These are phyloP conservation scores for Ceratobasidium papillatum DNA, from an alignment of 1,284 basidiomycete species.

Conservation along the genomic window DNA sequence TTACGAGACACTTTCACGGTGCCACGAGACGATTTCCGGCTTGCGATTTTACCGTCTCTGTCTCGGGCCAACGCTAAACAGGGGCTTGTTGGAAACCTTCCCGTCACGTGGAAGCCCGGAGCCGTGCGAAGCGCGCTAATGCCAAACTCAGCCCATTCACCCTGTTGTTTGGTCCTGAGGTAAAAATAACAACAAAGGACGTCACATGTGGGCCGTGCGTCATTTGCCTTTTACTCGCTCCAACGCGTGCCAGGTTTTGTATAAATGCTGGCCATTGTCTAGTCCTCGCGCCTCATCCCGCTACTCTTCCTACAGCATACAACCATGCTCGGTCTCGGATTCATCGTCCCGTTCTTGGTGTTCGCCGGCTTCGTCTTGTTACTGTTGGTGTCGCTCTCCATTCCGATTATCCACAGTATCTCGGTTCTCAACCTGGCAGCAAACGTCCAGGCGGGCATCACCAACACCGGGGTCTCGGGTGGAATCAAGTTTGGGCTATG, in stretches of 20 bases:
- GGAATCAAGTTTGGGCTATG: constrained; percentile 64
- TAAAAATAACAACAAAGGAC: constrained; percentile 17
- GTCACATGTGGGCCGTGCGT: constrained; percentile 1
- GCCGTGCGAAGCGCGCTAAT: neutral
- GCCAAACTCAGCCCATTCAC: neutral
- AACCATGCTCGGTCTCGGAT: constrained; percentile 51
- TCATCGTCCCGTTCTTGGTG: constrained; percentile 57
- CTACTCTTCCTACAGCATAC: neutral
- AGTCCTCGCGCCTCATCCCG: constrained; percentile 22
- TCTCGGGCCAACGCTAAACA: constrained; percentile 21
- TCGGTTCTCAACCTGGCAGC: constrained; percentile 62
- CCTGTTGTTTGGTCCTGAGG: neutral
- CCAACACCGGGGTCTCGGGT: constrained; percentile 54
- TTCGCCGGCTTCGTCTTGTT: constrained; percentile 64
- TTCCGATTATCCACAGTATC: constrained; percentile 66
- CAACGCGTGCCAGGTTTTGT: neutral
- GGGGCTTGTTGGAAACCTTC: neutral
- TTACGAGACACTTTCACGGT: neutral
- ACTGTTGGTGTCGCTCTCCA: constrained; percentile 64
- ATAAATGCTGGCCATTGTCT: constrained; percentile 19
- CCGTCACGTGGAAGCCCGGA: neutral
- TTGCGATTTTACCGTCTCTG: constrained; percentile 11
- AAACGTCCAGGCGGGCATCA: constrained; percentile 49
- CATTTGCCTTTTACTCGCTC: neutral
- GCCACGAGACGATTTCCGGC: constrained; percentile 13